Percentiles rank a stretch among this genome's conserved stretches.
phyloP scores from a whole-genome alignment of 2,329 filamentous ascomycete species.

The Ceratocystis papillata region DNA sequence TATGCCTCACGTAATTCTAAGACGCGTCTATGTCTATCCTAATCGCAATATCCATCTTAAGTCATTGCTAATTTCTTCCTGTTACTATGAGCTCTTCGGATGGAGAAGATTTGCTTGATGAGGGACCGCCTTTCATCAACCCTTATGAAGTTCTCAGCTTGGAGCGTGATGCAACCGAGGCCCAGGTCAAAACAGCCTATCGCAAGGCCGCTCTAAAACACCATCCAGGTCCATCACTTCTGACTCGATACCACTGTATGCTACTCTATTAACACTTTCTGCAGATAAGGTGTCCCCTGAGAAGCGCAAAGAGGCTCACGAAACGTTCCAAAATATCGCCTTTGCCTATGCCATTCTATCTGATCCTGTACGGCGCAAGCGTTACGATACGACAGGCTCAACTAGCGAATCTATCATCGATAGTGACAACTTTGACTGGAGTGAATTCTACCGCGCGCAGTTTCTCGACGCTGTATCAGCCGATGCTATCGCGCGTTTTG shows the following conservation, averaged over 20 bases:
- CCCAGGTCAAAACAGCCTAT: slow-evolving; percentile 83
- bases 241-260: not conserved
- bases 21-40: no score
- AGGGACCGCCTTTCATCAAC: slow-evolving; percentile 52
- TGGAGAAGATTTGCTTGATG: slow-evolving; percentile 30
- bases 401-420: slow-evolving; percentile 73
- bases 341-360: slow-evolving; percentile 92
- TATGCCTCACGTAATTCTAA: no score
- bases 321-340: slow-evolving; percentile 78
- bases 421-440: slow-evolving; percentile 77
- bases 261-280: not conserved
- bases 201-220: slow-evolving; percentile 78
- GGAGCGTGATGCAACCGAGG: slow-evolving; percentile 56
- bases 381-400: slow-evolving; percentile 83
- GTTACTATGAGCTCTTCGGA: slow-evolving; percentile 17
- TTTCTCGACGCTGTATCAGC: slow-evolving; percentile 65
- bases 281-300: slow-evolving; percentile 64
- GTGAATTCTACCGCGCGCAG: slow-evolving; percentile 76
- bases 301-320: slow-evolving; percentile 61
- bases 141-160: slow-evolving; percentile 75
- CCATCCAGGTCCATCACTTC: slow-evolving; percentile 58
- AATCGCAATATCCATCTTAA: no score
- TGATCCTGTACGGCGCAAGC: slow-evolving; percentile 64
- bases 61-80: no score
- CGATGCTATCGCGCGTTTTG: slow-evolving; percentile 65